These are phyloP conservation scores for Straminergon stramineum DNA, from an alignment of 225 moss, liverwort and hornwort species.

Conservation along the genomic window DNA sequence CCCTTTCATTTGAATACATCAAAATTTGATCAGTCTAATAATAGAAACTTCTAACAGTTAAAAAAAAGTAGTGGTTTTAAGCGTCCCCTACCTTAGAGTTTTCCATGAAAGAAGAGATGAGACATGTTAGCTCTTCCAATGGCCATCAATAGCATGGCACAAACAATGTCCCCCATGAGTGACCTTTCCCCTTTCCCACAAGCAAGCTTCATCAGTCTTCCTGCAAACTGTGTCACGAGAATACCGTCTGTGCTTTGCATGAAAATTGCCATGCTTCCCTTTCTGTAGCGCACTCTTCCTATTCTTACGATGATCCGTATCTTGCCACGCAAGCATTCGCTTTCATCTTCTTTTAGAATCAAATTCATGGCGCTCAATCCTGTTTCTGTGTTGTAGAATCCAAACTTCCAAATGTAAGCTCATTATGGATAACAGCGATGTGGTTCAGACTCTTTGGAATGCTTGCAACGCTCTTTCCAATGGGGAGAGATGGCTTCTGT, in stretches of 20 bases:
- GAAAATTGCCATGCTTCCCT: not conserved
- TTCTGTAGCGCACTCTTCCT: not conserved
- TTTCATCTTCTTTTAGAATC: not conserved
- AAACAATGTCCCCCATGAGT: not conserved
- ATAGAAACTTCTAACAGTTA: accelerated
- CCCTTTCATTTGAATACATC: not conserved
- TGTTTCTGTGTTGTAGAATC: not conserved
- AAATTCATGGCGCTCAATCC: not conserved
- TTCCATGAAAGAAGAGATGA: not conserved
- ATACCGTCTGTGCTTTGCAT: not conserved
- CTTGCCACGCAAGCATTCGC: constrained; percentile 1
- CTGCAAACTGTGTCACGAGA: not conserved
- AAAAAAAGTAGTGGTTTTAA: accelerated
- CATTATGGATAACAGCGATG: not conserved
- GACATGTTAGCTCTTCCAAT: not conserved
- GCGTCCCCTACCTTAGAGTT: accelerated
- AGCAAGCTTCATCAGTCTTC: not conserved
- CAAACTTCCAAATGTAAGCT: not conserved
- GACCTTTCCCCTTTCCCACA: constrained; percentile 8
- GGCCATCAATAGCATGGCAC: not conserved
- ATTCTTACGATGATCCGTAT: not conserved
- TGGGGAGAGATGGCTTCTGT: not conserved
- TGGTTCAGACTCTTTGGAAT: not conserved
- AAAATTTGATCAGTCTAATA: not conserved
- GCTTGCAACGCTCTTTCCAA: not conserved